Base-by-base conservation (phyloP, 2,329 filamentous ascomycete genomes). In the Thielaviopsis cerberus region DNA sequence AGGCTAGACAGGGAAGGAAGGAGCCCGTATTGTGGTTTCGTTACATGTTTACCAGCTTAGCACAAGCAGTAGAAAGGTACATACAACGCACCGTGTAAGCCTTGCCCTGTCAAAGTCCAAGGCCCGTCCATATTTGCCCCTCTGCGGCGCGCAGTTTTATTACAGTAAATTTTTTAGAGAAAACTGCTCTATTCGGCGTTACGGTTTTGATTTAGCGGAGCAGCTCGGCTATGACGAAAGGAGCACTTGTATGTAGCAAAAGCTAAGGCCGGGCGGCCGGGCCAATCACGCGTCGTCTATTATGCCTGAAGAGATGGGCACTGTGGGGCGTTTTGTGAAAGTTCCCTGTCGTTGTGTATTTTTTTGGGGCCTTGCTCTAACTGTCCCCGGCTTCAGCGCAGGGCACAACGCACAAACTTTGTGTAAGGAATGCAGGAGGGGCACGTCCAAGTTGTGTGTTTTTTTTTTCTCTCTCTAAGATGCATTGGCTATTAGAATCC, bases 171-270 rank as follows among this genome's bases (percentile, higher is more conserved):
- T 45, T 3, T 45, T 17, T 41, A 17, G 30, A 51, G 56, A 55
- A 50, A 60, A 57, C 41, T 51, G 30, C 55, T 55, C 34, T 57
- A 53, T 61, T 61, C 59, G 59, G 59, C 59, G 59, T 61, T 61
- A 61, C 59, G 59, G 53, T 61, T 57, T 58, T 45, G 52, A 50
- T 61, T 48, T 27, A 61, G 54, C 59, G 59, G 54, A 58, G 57
- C 57, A 54, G 56, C 59, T 61, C 59, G 59, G 59, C 53, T 61
- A 61, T 61, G 59, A 61, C 59, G 59, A 61, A 60, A 59, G 54
- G 57, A 55, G 59, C 41, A 55, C 41, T 59, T 59, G 52, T 25
- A 55, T 20, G 22, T 22, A 55, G 26, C 26, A 55, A 54, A 55
- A 17, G 3, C 57, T 41, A 54, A 55, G 59, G 55, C 59, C 59